phyloP scores from a whole-genome alignment of 371 early-diverging fungal species.

The Funneliformis caledonium region DNA sequence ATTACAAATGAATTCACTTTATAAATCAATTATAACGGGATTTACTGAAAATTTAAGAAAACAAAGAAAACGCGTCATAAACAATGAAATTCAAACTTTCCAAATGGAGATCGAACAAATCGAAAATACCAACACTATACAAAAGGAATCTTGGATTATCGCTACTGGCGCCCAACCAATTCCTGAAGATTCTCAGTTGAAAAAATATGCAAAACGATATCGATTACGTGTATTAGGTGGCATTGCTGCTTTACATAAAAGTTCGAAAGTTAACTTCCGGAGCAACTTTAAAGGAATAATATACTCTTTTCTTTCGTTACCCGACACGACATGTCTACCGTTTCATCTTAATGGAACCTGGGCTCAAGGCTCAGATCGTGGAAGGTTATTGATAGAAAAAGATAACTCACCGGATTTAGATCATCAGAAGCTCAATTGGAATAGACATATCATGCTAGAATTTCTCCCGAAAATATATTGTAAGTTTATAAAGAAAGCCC shows the following conservation, averaged over 20 bases:
- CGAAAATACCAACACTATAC: background rate
- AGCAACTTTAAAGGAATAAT: constrained; percentile 30
- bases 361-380: constrained; percentile 47
- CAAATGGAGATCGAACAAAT: background rate
- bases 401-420: constrained; percentile 13
- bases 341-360: constrained; percentile 51
- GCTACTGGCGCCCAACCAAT: background rate
- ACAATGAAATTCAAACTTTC: constrained; percentile 2
- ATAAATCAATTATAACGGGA: constrained; percentile 1
- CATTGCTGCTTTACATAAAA: constrained; percentile 34
- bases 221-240: constrained; percentile 43
- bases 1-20: background rate
- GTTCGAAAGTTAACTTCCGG: background rate
- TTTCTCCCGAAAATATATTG: constrained; percentile 21
- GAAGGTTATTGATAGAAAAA: constrained; percentile 38
- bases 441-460: constrained; percentile 22
- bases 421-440: constrained; percentile 21
- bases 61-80: background rate
- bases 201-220: constrained; percentile 10
- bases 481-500: background rate
- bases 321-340: constrained; percentile 37
- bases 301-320: constrained; percentile 45
- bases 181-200: background rate
- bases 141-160: constrained; percentile 8
- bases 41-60: background rate